Evolutionary conservation across 441 rosid species (phyloP).

Genomic region (Brassica balearica): DNA sequence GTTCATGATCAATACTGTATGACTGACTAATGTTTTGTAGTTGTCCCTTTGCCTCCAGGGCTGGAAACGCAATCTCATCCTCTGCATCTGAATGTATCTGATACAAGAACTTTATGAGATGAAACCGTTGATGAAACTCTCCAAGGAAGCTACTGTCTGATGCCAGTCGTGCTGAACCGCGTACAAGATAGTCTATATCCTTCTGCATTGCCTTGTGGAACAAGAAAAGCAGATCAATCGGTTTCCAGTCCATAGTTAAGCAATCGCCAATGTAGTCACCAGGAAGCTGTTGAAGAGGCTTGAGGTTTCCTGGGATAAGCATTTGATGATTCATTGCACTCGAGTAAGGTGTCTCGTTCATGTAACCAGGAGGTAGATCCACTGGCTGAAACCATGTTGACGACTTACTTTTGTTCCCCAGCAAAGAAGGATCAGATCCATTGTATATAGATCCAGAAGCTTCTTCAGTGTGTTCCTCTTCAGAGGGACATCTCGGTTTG

Average conservation of each 20-base stretch:
- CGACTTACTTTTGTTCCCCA: slow-evolving; percentile 38
- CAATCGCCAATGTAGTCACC: slow-evolving; percentile 43
- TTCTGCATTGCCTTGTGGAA: slow-evolving; percentile 82
- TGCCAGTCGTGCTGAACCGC: slow-evolving; percentile 56
- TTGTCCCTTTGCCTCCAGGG: slow-evolving; percentile 68
- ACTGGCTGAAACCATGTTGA: slow-evolving; percentile 29
- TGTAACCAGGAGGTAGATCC: slow-evolving; percentile 35
- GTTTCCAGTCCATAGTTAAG: slow-evolving; percentile 48
- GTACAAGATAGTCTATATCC: slow-evolving; percentile 68
- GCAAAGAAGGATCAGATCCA: not conserved
- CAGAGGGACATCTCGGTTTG: slow-evolving; percentile 47
- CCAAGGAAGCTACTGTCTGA: slow-evolving; percentile 55
- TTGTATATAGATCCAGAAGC: slow-evolving; percentile 42
- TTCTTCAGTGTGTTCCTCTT: slow-evolving; percentile 47
- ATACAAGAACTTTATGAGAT: slow-evolving; percentile 56
- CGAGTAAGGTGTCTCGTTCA: slow-evolving; percentile 50
- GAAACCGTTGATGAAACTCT: slow-evolving; percentile 63
- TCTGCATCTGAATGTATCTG: slow-evolving; percentile 58
- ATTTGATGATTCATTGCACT: slow-evolving; percentile 53
- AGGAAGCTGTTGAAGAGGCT: slow-evolving; percentile 33
- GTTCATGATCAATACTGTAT: slow-evolving; percentile 69
- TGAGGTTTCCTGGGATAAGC: slow-evolving; percentile 45
- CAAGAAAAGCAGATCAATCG: slow-evolving; percentile 70
- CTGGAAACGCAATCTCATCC: slow-evolving; percentile 57
- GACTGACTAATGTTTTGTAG: slow-evolving; percentile 64